Percentiles rank a stretch among this genome's conserved stretches.
phyloP scores from a whole-genome alignment of 192 early-diverging fungal genomes.

The Rhizophagus sp. region DNA sequence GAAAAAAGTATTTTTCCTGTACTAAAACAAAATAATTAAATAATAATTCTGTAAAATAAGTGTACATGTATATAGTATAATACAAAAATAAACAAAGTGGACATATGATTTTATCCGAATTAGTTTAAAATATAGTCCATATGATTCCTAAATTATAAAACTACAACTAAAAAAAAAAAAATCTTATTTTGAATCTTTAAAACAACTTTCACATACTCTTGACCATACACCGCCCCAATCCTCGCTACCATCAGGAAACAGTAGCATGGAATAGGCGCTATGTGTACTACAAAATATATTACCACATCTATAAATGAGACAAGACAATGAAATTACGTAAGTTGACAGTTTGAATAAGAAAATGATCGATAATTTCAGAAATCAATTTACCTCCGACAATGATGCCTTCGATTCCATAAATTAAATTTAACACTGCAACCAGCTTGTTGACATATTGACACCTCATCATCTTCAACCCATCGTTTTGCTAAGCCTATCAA shows the following conservation, averaged over 20 bases:
- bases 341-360: neutral
- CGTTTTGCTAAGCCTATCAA: slow-evolving; percentile 22
- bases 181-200: slow-evolving; percentile 15
- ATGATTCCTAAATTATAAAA: too few relatives aligned
- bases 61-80: too few relatives aligned
- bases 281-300: slow-evolving; percentile 29
- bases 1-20: too few relatives aligned
- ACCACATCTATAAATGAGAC: slow-evolving; percentile 17
- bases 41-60: too few relatives aligned
- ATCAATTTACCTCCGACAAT: slow-evolving; percentile 26
- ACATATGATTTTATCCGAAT: too few relatives aligned
- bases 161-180: neutral
- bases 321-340: neutral
- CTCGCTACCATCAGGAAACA: slow-evolving; percentile 26
- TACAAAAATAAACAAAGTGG: too few relatives aligned
- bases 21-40: too few relatives aligned
- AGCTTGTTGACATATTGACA: slow-evolving; percentile 26
- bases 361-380: neutral
- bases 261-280: slow-evolving; percentile 25
- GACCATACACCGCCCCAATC: slow-evolving; percentile 32
- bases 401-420: slow-evolving; percentile 28
- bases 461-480: slow-evolving; percentile 31
- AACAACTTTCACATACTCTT: slow-evolving; percentile 29
- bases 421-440: slow-evolving; percentile 22
- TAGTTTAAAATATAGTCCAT: too few relatives aligned